Evolutionary conservation across 2,329 filamentous ascomycete species (phyloP).

Genomic region (Monilinia fructicola): DNA sequence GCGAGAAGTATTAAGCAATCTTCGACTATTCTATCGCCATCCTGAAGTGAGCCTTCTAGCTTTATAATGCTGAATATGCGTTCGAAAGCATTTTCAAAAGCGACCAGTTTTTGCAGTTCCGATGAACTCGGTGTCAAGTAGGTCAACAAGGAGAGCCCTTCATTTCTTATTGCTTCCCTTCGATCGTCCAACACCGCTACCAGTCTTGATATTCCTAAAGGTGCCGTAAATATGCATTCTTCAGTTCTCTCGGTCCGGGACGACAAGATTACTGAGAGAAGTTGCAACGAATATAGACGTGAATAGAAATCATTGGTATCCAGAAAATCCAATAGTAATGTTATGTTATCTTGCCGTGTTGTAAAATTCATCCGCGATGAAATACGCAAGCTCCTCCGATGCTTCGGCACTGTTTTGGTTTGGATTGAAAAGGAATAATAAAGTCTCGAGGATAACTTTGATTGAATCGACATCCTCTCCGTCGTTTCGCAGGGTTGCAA

Average conservation of each 20-base stretch:
- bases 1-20: constrained; percentile 89
- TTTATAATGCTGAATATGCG: constrained; percentile 80
- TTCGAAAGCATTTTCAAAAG: constrained; percentile 92
- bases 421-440: constrained; percentile 84
- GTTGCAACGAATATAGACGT: constrained; percentile 84
- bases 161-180: constrained; percentile 84
- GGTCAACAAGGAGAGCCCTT: constrained; percentile 81
- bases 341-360: constrained; percentile 95
- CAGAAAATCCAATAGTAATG: constrained; percentile 82
- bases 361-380: constrained; percentile 97
- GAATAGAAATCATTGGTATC: constrained; percentile 87
- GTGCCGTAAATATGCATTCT: constrained; percentile 88
- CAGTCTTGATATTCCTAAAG: constrained; percentile 81
- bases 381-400: constrained; percentile 91
- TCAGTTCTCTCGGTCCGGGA: constrained; percentile 89
- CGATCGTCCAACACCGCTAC: constrained; percentile 81
- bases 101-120: constrained; percentile 92
- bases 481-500: constrained; percentile 81
- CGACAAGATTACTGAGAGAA: constrained; percentile 80
- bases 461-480: constrained; percentile 94
- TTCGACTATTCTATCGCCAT: constrained; percentile 85
- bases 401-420: constrained; percentile 78
- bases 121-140: constrained; percentile 82
- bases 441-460: constrained; percentile 90
- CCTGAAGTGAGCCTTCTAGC: constrained; percentile 74